Evolutionary conservation across 805 yeast species (phyloP).

Genomic region (Teunomyces panamensis): DNA sequence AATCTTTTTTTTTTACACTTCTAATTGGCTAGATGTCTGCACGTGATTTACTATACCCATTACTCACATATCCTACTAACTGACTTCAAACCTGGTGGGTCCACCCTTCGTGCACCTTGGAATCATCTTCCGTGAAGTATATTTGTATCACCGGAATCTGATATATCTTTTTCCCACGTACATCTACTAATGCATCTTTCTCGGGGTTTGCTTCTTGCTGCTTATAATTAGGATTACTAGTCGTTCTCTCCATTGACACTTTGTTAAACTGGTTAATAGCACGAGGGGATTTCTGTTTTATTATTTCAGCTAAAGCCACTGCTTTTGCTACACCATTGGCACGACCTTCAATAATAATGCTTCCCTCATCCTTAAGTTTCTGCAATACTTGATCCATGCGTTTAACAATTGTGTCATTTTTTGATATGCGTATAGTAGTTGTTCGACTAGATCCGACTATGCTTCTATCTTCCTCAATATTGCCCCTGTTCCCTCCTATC

Average conservation of each 20-base stretch:
- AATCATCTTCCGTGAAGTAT: slow-evolving; percentile 8
- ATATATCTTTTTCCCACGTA: slow-evolving; percentile 21
- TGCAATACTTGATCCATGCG: slow-evolving; percentile 11
- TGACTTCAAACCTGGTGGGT: slow-evolving; percentile 8
- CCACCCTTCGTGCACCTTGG: slow-evolving; percentile 12
- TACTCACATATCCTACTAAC: not conserved
- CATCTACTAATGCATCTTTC: slow-evolving; percentile 9
- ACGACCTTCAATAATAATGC: slow-evolving; percentile 16
- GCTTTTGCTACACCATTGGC: slow-evolving; percentile 17
- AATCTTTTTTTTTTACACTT: slow-evolving; percentile 6
- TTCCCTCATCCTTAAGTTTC: slow-evolving; percentile 8
- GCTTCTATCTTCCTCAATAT: not conserved
- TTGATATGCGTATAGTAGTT: slow-evolving; percentile 12
- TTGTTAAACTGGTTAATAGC: slow-evolving; percentile 15
- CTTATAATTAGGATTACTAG: not conserved
- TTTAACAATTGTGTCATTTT: slow-evolving; percentile 14
- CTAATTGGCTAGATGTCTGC: slow-evolving; percentile 7
- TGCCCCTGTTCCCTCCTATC: no score
- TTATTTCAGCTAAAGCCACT: slow-evolving; percentile 18
- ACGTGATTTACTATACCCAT: slow-evolving; percentile 3
- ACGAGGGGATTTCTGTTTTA: slow-evolving; percentile 12
- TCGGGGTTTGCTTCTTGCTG: not conserved
- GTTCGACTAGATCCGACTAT: slow-evolving; percentile 4
- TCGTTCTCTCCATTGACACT: slow-evolving; percentile 6
- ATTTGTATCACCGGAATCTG: slow-evolving; percentile 18